Evolutionary conservation across 202 grass and related monocot genomes (phyloP), one percentile per base, ranked within the genome.

Genomic region (Schoenoplectus triqueter): DNA sequence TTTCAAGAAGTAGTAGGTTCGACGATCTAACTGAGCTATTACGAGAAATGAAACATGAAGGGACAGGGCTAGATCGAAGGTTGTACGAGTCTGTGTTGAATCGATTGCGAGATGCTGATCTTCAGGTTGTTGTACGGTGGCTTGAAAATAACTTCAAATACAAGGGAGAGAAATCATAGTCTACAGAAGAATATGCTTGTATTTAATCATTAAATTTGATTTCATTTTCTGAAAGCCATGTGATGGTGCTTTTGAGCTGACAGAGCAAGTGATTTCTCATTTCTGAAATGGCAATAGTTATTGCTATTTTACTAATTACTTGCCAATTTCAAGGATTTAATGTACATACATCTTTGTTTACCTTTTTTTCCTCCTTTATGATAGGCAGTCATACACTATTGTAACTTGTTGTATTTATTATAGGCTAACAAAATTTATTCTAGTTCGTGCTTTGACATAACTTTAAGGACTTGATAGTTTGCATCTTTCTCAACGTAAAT

Each of bases 11-110:
- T 79, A 93, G 84, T 75, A 84, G 87, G 1, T 90, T 92, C 68
- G 86, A 95, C 66, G 95, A 98, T 82, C 77, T 98, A 77, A 89
- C 95, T 73, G 84, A 92, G 61, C 84, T 95, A 51, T 84, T 98
- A 18, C 88, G 85, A 73, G 91, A 92, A 13, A 89, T 95, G 73
- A 83, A 93, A 54, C n/a, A 18, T 60, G 80, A 88, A 4, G 89
- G 42, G 52, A 91, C 59, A 14, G 88, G 73, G 73, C 73, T 98
- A 57, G 95, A 98, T 80, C 47, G 82, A 73, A 89, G 93, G 85
- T 22, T 95, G 81, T 90, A 92, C 83, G 84, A 76, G 78, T 95
- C 78, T 42, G 92, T 92, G 69, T 45, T 87, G 63, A 93, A 88
- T 64, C 89, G 89, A 66, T 89, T 98, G 77, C 83, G 73, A 13